A percentile compares a stretch with the other conserved stretches of the same genome.
Conservation (phyloP, 768 basidiomycete genomes). For the Russula dissimulans region DNA sequence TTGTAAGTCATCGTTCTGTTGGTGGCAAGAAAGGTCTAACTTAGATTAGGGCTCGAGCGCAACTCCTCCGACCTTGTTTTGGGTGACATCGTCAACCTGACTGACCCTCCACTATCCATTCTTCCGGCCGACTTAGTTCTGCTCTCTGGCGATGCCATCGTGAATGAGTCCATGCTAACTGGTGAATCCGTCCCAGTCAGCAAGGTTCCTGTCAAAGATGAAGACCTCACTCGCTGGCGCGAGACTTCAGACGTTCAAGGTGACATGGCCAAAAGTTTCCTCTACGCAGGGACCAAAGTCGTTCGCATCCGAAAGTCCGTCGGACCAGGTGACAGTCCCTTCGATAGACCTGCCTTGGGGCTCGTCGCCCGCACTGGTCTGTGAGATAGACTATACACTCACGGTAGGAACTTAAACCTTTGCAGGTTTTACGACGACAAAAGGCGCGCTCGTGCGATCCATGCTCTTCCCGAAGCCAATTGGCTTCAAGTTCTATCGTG, state of each 20-base stretch:
- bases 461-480: constrained; percentile 99
- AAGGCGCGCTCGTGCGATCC: constrained; percentile 89
- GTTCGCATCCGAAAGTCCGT: constrained; percentile 70
- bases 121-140: constrained; percentile 90
- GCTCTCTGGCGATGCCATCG: constrained; percentile 92
- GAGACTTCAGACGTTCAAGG: constrained; percentile 47
- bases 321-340: constrained; percentile 38
- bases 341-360: constrained; percentile 59
- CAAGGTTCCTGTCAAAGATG: constrained; percentile 77
- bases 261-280: constrained; percentile 71
- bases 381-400: constrained; percentile 11
- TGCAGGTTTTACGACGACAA: constrained; percentile 92
- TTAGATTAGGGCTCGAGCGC: constrained; percentile 49
- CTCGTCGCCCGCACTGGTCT: constrained; percentile 81
- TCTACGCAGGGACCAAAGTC: constrained; percentile 86
- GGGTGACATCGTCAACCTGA: constrained; percentile 89
- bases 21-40: neutral
- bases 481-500: constrained; percentile 97
- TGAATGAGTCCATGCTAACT: constrained; percentile 99
- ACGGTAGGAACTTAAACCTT: constrained; percentile 3
- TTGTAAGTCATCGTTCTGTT: constrained; percentile 23
- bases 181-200: constrained; percentile 97
- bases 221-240: constrained; percentile 62
- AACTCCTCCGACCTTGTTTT: constrained; percentile 79
- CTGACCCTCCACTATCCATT: constrained; percentile 56